A percentile compares a stretch with the other conserved stretches of the same genome.
phyloP scores from a whole-genome alignment of 2,329 filamentous ascomycete genomes.

The Cercospora sojina region DNA sequence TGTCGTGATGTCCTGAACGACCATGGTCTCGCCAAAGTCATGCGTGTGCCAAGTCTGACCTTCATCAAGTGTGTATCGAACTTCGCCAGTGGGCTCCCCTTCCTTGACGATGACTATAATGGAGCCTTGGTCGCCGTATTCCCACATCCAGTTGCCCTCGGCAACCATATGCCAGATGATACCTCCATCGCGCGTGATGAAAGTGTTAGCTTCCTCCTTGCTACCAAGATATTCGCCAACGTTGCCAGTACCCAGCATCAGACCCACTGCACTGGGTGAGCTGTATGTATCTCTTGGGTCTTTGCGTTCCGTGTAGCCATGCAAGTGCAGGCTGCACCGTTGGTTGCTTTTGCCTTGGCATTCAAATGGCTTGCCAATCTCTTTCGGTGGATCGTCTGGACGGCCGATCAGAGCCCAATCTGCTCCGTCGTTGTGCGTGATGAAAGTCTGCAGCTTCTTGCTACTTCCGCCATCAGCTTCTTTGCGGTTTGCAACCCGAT shows the following conservation, averaged over 20 bases:
- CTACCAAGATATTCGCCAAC: conserved; percentile 71
- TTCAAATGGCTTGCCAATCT: conserved; percentile 64
- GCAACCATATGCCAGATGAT: conserved; percentile 81
- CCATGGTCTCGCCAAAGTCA: conserved; percentile 69
- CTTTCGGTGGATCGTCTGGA: conserved; percentile 63
- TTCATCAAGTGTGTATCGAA: conserved; percentile 78
- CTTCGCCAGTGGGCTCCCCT: conserved; percentile 62
- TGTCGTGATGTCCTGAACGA: conserved; percentile 79
- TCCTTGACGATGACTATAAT: conserved; percentile 85
- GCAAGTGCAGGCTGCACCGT: conserved; percentile 84
- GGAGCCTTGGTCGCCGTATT: conserved; percentile 92
- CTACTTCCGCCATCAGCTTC: conserved; percentile 60
- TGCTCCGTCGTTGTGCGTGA: conserved; percentile 94
- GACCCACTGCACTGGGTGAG: conserved; percentile 79
- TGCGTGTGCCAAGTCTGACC: conserved; percentile 77
- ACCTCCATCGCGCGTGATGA: conserved; percentile 88
- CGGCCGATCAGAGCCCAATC: conserved; percentile 77
- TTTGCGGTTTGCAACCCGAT: conserved; percentile 74
- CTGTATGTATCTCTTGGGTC: conserved; percentile 85
- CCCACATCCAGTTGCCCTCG: conserved; percentile 88
- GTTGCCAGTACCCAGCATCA: conserved; percentile 91
- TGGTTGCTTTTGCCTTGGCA: conserved; percentile 59
- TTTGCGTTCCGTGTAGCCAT: conserved; percentile 87
- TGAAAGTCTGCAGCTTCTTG: conserved; percentile 85
- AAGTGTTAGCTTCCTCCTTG: conserved; percentile 77